phyloP scores from a whole-genome alignment of 345 rosid genomes.

The Combretum micranthum region DNA sequence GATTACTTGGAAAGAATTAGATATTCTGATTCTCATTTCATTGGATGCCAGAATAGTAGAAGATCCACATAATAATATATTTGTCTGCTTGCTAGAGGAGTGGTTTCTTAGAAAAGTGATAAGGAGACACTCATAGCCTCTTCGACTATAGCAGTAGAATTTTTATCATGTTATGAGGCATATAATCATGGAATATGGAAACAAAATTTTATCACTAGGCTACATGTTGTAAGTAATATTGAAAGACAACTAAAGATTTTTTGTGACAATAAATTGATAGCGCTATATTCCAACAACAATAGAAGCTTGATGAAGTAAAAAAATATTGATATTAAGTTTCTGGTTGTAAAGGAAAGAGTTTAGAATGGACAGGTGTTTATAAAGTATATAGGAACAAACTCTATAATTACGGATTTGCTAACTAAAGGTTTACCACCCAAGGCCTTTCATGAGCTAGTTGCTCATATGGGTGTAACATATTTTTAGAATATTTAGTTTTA shows the following conservation, averaged over 20 bases:
- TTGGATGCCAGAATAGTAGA: background rate
- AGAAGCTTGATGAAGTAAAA: too few relatives aligned
- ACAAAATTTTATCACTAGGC: background rate
- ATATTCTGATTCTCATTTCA: slow-evolving; percentile 1
- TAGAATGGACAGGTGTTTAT: too few relatives aligned
- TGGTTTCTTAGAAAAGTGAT: slow-evolving; percentile 8
- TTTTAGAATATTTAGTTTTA: too few relatives aligned
- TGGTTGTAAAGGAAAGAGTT: too few relatives aligned
- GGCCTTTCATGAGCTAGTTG: too few relatives aligned
- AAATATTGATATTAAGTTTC: too few relatives aligned
- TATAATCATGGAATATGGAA: background rate
- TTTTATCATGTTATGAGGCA: slow-evolving; percentile 2
- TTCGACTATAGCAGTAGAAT: slow-evolving; percentile 8
- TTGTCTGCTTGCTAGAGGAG: slow-evolving; percentile 3
- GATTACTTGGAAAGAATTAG: background rate
- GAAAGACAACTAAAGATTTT: background rate
- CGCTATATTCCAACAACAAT: slow-evolving; percentile 1
- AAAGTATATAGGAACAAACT: too few relatives aligned
- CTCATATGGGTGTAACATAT: too few relatives aligned
- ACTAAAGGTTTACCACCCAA: too few relatives aligned
- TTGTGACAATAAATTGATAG: background rate
- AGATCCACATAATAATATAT: slow-evolving; percentile 3
- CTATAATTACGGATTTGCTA: too few relatives aligned
- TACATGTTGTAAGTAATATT: background rate
- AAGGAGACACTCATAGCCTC: slow-evolving; percentile 2